Evolutionary conservation across 169 alveolate genomes (phyloP).

Genomic region (Plasmodium adleri): DNA sequence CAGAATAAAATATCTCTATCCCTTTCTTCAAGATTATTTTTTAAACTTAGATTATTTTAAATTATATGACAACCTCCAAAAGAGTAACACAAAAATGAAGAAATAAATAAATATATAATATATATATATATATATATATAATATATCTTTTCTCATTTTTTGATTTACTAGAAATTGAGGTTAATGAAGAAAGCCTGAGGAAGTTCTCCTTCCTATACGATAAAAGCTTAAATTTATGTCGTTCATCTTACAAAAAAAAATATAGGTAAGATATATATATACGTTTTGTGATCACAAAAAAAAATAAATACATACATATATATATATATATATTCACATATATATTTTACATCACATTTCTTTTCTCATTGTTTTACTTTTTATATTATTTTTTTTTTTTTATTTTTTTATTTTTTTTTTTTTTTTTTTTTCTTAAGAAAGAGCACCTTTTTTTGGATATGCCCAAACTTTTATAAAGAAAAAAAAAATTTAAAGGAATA

Average conservation of each 20-base stretch:
- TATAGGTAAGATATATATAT: neutral
- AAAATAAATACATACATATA: neutral
- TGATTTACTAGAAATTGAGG: conserved; percentile 10
- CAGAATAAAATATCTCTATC: conserved; percentile 29
- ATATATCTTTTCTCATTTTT: neutral
- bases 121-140: neutral
- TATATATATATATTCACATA: neutral
- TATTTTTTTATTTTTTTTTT: neutral
- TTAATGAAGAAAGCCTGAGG: conserved; percentile 17
- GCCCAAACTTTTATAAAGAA: conserved; percentile 42
- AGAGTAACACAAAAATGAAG: neutral
- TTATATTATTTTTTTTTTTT: neutral
- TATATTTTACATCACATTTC: neutral
- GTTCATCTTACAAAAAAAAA: conserved; percentile 3
- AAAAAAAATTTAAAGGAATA: conserved; percentile 2
- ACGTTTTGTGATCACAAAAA: neutral
- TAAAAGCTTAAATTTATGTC: conserved; percentile 1
- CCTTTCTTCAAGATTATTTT: conserved; percentile 23
- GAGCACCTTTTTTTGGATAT: conserved; percentile 43
- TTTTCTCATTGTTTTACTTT: neutral
- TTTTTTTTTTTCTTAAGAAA: conserved; percentile 4
- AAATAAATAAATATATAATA: neutral
- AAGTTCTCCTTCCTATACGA: neutral
- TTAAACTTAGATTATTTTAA: conserved; percentile 35
- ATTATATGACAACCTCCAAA: neutral